Evolutionary conservation across 164 flowering plant species (phyloP), one percentile per base, ranked within the genome.

Genomic region (Macadamia tetraphylla): DNA sequence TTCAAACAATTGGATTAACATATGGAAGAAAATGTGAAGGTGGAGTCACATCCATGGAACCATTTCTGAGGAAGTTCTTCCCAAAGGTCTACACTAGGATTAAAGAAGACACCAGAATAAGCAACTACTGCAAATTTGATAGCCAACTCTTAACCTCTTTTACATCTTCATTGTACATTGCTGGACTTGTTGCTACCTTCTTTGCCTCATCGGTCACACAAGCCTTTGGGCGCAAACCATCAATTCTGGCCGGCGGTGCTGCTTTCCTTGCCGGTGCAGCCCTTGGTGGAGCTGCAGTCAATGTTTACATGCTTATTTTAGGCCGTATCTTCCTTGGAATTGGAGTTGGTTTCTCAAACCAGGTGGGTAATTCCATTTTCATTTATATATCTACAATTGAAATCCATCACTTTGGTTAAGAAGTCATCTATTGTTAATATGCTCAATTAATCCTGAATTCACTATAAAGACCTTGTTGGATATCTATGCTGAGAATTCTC

Each of bases 41-140:
- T 68, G 97, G 94, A 43, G 94, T 91, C 74, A 84, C 88, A 1
- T 83, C 97, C 13, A 91, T 91, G 97, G 85, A 70, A 29, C 66
- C 91, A 63, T 91, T 88, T 70, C 74, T 87, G 62, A 70, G 68
- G 77, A 80, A 79, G 63, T 88, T 88, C 81, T 88, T 88, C 81
- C 97, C 87, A 6, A 63, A 76, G 13, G 90, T 88, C 63, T 72
- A 78, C 72, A 73, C 1, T 0, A 87, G 69, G 72, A 84, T 81
- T 88, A 79, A 66, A 42, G 78, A 72, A 52, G 84, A 82, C 62
- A 73, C 77, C 42, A 55, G 68, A 3, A 71, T 69, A 0, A 88
- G 83, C 86, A 84, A 88, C 71, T 91, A 87, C 81, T 88, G 94
- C 80, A 82, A 77, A 70, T 86, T 81, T 58, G 78, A 88, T 49